These are phyloP conservation scores for Heterobasidion irregulare DNA, from an alignment of 1,284 basidiomycete genomes.

Conservation along the genomic window DNA sequence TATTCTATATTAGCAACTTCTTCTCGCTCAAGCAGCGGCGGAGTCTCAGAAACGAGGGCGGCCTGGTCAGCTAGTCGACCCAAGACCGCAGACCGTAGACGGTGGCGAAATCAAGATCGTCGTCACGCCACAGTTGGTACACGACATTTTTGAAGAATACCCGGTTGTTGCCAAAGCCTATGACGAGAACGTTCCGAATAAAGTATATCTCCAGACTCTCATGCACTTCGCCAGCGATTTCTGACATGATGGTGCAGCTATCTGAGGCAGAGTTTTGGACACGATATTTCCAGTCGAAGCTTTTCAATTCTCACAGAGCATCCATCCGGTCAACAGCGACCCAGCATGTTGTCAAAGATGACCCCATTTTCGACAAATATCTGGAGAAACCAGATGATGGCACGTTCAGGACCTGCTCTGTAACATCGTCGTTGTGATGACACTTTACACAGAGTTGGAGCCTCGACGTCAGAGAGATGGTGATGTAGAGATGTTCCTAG, in stretches of 20 bases:
- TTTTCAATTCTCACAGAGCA: constrained; percentile 92
- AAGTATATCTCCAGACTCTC: constrained; percentile 35
- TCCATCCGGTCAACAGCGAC: constrained; percentile 82
- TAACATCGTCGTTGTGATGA: neutral
- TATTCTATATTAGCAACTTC: constrained; percentile 41
- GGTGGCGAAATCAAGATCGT: constrained; percentile 83
- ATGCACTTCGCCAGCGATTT: constrained; percentile 5
- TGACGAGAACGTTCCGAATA: constrained; percentile 84
- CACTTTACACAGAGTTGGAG: constrained; percentile 54
- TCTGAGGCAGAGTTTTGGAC: constrained; percentile 93
- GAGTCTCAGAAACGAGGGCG: constrained; percentile 77
- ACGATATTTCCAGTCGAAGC: constrained; percentile 90
- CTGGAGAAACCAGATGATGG: constrained; percentile 93
- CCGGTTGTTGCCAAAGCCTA: constrained; percentile 92
- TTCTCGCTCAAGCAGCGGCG: constrained; percentile 62
- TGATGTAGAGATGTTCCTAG: constrained; percentile 72
- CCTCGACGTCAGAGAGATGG: constrained; percentile 66
- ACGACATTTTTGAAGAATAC: constrained; percentile 97
- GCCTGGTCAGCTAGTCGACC: constrained; percentile 83
- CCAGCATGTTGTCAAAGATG: constrained; percentile 83
- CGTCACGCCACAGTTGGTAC: constrained; percentile 87
- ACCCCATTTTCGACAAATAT: constrained; percentile 94
- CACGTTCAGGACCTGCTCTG: constrained; percentile 24
- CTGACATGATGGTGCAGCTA: constrained; percentile 38
- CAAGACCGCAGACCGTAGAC: constrained; percentile 74